Percentiles rank a stretch among this genome's conserved stretches.
These are phyloP conservation scores for Polytrichum formosum DNA, from an alignment of 225 moss, liverwort and hornwort species.

Conservation along the genomic window DNA sequence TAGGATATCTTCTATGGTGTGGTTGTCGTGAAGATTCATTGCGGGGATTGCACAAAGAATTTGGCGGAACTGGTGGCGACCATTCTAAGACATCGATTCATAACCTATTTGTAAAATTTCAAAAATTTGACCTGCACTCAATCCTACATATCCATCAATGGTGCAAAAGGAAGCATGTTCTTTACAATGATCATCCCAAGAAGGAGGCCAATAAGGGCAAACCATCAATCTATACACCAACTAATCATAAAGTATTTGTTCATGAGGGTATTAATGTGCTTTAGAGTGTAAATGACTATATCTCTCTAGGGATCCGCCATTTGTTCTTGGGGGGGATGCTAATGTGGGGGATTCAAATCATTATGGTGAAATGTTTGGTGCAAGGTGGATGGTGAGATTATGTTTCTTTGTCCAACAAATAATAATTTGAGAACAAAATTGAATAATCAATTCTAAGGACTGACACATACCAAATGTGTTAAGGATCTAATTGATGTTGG, in stretches of 20 bases:
- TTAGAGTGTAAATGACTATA: not conserved
- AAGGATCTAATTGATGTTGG: not conserved
- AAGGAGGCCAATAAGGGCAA: not conserved
- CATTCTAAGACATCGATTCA: not conserved
- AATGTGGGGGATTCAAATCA: not conserved
- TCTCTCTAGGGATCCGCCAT: not conserved
- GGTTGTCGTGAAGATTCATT: too few relatives aligned
- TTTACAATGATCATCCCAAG: not conserved
- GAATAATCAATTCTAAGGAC: not conserved
- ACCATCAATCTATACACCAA: not conserved
- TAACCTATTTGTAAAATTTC: not conserved
- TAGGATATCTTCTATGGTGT: too few relatives aligned
- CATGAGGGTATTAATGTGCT: not conserved
- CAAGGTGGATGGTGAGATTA: not conserved
- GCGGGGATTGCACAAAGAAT: too few relatives aligned
- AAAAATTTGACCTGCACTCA: not conserved
- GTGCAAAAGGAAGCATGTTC: not conserved
- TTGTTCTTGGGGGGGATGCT: not conserved
- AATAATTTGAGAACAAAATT: not conserved
- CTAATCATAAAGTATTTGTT: not conserved
- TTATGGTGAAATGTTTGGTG: not conserved
- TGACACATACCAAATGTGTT: not conserved
- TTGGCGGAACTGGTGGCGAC: too few relatives aligned
- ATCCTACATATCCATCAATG: not conserved
- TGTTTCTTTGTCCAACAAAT: not conserved